These are phyloP conservation scores for Pseudocercospora crystallina DNA, from an alignment of 2,329 filamentous ascomycete genomes.

Conservation along the genomic window DNA sequence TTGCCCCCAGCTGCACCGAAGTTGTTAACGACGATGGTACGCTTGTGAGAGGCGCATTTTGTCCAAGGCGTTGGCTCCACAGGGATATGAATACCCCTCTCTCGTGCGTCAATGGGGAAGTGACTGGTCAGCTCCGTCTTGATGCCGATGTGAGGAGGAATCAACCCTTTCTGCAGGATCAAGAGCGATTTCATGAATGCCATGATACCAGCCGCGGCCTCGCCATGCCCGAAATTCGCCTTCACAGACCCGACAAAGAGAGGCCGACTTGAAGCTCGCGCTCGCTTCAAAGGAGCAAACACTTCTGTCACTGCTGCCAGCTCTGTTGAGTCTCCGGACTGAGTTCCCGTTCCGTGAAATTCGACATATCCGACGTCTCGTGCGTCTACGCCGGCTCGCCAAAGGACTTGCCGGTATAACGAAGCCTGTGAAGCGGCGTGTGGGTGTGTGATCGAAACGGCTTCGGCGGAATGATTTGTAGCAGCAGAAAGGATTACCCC, in stretches of 20 bases:
- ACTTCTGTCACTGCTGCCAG: constrained; percentile 16
- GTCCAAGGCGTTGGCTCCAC: constrained; percentile 49
- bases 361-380: constrained; percentile 19
- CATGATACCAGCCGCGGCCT: constrained; percentile 42
- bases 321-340: constrained; percentile 18
- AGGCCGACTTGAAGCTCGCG: constrained; percentile 11
- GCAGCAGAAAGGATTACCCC: constrained; percentile 14
- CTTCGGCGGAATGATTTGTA: constrained; percentile 19
- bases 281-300: constrained; percentile 16
- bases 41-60: constrained; percentile 27
- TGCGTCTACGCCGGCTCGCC: constrained; percentile 14
- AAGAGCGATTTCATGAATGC: constrained; percentile 64
- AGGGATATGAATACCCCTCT: constrained; percentile 59
- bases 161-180: constrained; percentile 63
- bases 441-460: constrained; percentile 20
- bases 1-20: constrained; percentile 72
- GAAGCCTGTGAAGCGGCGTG: constrained; percentile 20
- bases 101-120: constrained; percentile 57
- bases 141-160: constrained; percentile 68
- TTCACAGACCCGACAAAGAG: constrained; percentile 30
- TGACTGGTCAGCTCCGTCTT: constrained; percentile 62
- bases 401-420: constrained; percentile 11
- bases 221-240: constrained; percentile 32
- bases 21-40: constrained; percentile 60
- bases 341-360: constrained; percentile 24